Evolutionary conservation across 2,329 filamentous ascomycete genomes (phyloP), one percentile per base, ranked within the genome.

Genomic region (Claviceps paspali): DNA sequence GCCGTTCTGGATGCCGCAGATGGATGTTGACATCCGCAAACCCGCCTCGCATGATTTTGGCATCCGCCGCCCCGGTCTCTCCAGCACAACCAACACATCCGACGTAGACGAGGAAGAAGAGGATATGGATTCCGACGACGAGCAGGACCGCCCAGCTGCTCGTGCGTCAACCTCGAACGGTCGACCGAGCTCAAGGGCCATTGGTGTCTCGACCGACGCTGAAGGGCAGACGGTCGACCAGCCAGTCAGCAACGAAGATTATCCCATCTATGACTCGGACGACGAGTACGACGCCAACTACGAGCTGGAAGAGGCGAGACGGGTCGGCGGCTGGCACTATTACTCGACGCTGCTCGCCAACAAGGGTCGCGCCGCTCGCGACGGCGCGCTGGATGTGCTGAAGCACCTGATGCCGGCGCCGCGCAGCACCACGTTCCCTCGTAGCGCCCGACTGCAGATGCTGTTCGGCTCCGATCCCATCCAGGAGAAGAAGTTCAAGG

Each of bases 1-100:
- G 5, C 91, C 91, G 1, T 98, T 84, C 66, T 98, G 91, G 91
- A 83, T 88, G 67, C 91, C 91, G 1, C 91, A 98, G 61, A 98
- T 98, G 91, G 79, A 93, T 47, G 77, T 92, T 18, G 91, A 98
- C 52, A 98, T 98, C 50, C 82, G 87, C 47, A 98, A 98, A 60
- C 86, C 91, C 1, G 73, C 77, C 22, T 85, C 76, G 4, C 85
- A 91, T 50, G 76, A 81, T 47, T 96, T 96, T 54, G 91, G 91
- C 38, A 95, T 98, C 49, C 80, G 83, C 50, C 72, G 88, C 24
- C 77, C 82, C 1, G 76, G 75, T 6, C 73, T 82, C 15, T 84
- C 81, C 38, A 76, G 78, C 24, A 82, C 77, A 27, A 76, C 82
- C 17, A 87, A 83, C 1, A 86, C 79, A 12, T 83, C 82, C 14